Base-by-base conservation (phyloP, 2,329 filamentous ascomycete genomes). In the Aspergillus brasiliensis region DNA sequence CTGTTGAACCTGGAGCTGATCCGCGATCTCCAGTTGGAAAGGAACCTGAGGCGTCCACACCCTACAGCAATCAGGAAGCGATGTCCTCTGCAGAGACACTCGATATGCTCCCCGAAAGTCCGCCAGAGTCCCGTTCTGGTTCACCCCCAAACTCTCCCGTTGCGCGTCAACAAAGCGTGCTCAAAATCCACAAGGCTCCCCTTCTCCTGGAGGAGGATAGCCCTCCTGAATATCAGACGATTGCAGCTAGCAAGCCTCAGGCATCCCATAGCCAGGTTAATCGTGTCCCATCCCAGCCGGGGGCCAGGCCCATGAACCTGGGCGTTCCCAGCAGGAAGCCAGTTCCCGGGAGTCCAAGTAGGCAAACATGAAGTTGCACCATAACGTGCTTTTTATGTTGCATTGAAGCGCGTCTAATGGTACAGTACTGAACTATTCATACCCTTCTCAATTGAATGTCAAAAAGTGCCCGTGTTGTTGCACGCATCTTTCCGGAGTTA, bases 321-420 rank as follows among this genome's bases (percentile, higher is more conserved):
- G 75, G 75, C 42, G 73, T 77, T 13, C 75, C 75, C 5, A 73
- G 60, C 49, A 67, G 75, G 51, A 77, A 77, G 58, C 75, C 75
- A 15, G 74, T 78, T 8, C 75, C 75, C 13, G 63, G 69, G n/a
- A 72, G 63, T 48, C 59, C 67, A 51, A 67, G 56, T 52, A 63
- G 59, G 40, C 38, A 42, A n/a, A 3, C 31, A 3, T 53, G 15
- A 19, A 15, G 6, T 17, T 15, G 11, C 51, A 25, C 11, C 4
- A 8, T 25, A 31, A 11, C n/a, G 28, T 13, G 38, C 19, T 44
- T 28, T 28, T 25, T 31, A 13, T 3, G 17, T 40, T 55, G 10
- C 37, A 8, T 8, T 17, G 5, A n/a, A 42, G 6, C 15, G 51
- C 27, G 44, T 40, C 31, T 44, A 19, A 52, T 37, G 19, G 10